These are phyloP conservation scores for Penicillium soppii DNA, from an alignment of 495 filamentous ascomycete species.

Conservation along the genomic window DNA sequence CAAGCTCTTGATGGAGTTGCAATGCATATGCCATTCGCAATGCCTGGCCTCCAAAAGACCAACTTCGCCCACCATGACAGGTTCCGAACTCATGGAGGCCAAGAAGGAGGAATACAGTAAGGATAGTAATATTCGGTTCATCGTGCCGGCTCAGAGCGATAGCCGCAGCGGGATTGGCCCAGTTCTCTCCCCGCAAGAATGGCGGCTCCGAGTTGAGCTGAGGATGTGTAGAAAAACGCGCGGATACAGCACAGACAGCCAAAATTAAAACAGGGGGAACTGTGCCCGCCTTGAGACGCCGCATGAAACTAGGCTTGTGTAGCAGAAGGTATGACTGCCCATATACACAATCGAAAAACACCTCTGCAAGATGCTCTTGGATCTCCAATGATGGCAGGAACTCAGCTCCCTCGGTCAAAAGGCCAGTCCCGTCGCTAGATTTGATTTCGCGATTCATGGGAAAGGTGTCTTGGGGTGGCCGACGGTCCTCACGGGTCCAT, in stretches of 20 bases:
- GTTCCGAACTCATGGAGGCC: conserved; percentile 96
- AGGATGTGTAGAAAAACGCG: conserved; percentile 93
- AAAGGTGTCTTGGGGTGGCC: conserved; percentile 48
- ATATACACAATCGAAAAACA: conserved; percentile 95
- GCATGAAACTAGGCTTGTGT: conserved; percentile 95
- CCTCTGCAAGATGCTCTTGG: conserved; percentile 90
- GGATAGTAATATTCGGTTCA: conserved; percentile 91
- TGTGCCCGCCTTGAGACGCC: conserved; percentile 66
- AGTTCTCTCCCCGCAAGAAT: conserved; percentile 88
- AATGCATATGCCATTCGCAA: conserved; percentile 96
- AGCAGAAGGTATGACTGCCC: conserved; percentile 94
- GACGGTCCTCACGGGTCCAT: conserved; percentile 66
- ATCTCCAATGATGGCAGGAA: conserved; percentile 83
- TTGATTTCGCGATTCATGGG: conserved; percentile 60
- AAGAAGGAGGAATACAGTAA: conserved; percentile 83
- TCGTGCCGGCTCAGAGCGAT: conserved; percentile 86
- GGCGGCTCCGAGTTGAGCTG: conserved; percentile 78
- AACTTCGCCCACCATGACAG: conserved; percentile 92
- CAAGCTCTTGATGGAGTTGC: conserved; percentile 91
- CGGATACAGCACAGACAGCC: conserved; percentile 88
- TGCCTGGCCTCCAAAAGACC: conserved; percentile 92
- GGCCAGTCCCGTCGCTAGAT: conserved; percentile 62
- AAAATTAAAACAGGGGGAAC: conserved; percentile 86
- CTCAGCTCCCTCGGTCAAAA: conserved; percentile 78
- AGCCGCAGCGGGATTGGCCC: conserved; percentile 80